These are phyloP conservation scores for Russula emetica DNA, from an alignment of 768 basidiomycete species.

Conservation along the genomic window DNA sequence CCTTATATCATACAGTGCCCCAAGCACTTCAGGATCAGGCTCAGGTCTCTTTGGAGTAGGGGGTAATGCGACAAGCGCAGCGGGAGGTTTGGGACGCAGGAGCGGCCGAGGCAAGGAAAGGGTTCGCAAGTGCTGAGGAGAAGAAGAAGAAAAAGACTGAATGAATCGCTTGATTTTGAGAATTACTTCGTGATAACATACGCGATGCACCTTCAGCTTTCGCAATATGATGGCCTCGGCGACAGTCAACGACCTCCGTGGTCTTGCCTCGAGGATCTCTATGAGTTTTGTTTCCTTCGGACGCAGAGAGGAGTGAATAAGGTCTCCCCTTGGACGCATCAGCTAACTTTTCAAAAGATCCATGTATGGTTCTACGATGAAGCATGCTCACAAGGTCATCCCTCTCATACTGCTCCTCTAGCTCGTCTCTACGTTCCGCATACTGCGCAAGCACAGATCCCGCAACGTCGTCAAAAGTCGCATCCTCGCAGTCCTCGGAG, in stretches of 20 bases:
- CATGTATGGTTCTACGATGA: no score
- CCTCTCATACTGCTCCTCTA: slow-evolving; percentile 12
- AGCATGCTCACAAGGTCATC: slow-evolving; percentile 22
- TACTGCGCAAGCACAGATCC: slow-evolving; percentile 14
- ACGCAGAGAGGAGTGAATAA: slow-evolving; percentile 23
- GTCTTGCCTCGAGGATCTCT: slow-evolving; percentile 10
- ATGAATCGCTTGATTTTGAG: not conserved
- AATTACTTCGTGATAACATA: not conserved
- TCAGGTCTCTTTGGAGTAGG: slow-evolving; percentile 31
- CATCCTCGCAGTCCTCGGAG: slow-evolving; percentile 15
- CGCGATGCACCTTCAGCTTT: slow-evolving; percentile 28
- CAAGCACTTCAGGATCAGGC: slow-evolving; percentile 38
- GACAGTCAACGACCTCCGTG: slow-evolving; percentile 4
- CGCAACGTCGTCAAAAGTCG: slow-evolving; percentile 13
- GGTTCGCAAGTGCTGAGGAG: slow-evolving; percentile 28
- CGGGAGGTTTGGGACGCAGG: slow-evolving; percentile 20
- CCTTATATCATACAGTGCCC: slow-evolving; percentile 51
- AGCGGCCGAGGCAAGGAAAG: slow-evolving; percentile 21
- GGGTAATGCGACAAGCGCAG: slow-evolving; percentile 38
- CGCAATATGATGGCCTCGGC: slow-evolving; percentile 26
- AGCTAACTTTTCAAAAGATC: not conserved
- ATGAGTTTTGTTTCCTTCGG: slow-evolving; percentile 20
- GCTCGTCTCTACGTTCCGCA: slow-evolving; percentile 16
- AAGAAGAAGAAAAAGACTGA: not conserved
- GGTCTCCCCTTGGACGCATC: slow-evolving; percentile 21